Evolutionary conservation across 1,284 basidiomycete species (phyloP).

Genomic region (Ustilago crameri): DNA sequence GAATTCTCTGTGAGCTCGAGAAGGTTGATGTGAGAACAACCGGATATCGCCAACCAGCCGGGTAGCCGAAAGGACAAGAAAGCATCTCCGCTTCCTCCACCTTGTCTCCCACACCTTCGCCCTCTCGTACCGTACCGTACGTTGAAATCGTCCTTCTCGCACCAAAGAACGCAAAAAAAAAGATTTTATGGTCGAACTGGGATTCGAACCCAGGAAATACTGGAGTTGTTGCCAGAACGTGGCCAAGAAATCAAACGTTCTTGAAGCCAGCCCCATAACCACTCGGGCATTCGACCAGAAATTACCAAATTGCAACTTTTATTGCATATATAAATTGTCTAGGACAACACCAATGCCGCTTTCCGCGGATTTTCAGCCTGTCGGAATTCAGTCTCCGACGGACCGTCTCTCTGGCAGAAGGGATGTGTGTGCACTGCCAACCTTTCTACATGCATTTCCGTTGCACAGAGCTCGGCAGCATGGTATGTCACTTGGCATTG

Average conservation of each 20-base stretch:
- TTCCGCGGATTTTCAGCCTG: background rate
- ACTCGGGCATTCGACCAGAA: conserved; percentile 54
- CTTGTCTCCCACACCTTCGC: background rate
- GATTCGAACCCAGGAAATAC: conserved; percentile 54
- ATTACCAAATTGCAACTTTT: background rate
- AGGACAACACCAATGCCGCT: no score
- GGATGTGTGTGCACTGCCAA: no score
- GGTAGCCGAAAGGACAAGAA: background rate
- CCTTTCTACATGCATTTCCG: no score
- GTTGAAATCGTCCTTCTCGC: background rate
- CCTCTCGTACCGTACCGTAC: no score
- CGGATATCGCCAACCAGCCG: background rate
- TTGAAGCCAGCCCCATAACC: conserved; percentile 57
- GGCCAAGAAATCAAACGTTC: conserved; percentile 41
- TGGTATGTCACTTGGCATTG: no score
- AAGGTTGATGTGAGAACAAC: background rate
- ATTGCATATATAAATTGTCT: background rate
- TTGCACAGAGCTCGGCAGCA: no score
- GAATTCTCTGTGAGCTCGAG: background rate
- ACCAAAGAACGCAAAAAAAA: conserved; percentile 8
- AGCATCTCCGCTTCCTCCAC: conserved; percentile 18
- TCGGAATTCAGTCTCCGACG: no score
- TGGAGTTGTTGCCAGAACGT: conserved; percentile 48
- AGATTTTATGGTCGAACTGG: conserved; percentile 47
- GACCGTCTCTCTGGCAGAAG: no score